A percentile compares a stretch with the other conserved stretches of the same genome.
Conservation (phyloP, 2,329 filamentous ascomycete genomes). For the Gnomoniopsis smithogilvyi region DNA sequence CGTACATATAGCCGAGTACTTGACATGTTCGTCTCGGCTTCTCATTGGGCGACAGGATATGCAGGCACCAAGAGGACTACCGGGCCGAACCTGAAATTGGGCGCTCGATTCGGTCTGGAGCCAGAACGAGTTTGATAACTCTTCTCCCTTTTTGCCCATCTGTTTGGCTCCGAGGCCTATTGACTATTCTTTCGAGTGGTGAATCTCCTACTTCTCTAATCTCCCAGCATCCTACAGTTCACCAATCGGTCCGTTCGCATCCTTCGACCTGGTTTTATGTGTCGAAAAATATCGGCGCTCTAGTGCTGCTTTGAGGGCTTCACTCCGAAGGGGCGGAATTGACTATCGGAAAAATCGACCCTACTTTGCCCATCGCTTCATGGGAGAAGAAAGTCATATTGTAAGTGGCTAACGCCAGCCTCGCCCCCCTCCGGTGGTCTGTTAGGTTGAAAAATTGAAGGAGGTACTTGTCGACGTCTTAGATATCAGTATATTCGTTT, state of each 20-base stretch:
- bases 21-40: background rate
- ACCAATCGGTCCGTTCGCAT: background rate
- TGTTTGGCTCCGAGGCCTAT: background rate
- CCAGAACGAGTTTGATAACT: background rate
- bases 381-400: background rate
- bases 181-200: background rate
- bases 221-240: background rate
- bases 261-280: background rate
- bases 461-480: background rate
- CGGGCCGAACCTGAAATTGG: constrained; percentile 2
- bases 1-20: background rate
- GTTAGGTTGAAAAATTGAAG: too few species aligned
- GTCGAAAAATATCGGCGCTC: background rate
- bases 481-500: background rate
- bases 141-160: background rate
- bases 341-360: background rate
- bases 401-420: background rate
- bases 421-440: too few species aligned
- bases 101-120: background rate
- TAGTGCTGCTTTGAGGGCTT: background rate
- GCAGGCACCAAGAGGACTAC: constrained; percentile 2
- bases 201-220: background rate
- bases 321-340: background rate
- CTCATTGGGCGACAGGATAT: background rate
- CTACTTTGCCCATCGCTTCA: background rate